These are phyloP conservation scores for Zopfochytrium polystomum DNA, from an alignment of 371 early-diverging fungal species.

Conservation along the genomic window DNA sequence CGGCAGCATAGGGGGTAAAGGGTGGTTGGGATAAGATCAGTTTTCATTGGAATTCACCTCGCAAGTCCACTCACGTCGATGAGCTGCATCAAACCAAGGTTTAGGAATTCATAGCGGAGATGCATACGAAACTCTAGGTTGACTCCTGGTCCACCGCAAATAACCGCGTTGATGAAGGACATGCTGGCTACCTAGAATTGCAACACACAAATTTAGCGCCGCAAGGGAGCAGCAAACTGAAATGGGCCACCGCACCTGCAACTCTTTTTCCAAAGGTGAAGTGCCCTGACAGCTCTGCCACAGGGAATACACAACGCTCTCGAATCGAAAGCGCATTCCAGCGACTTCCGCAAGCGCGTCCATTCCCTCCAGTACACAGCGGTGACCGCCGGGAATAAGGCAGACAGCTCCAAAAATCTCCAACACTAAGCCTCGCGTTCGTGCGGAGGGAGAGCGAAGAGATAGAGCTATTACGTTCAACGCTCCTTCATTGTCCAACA, in stretches of 20 bases:
- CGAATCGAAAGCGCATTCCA: conserved; percentile 43
- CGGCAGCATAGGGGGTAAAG: neutral
- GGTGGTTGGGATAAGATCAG: neutral
- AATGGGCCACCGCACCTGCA: conserved; percentile 29
- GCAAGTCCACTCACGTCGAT: conserved; percentile 37
- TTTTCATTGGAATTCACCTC: conserved; percentile 3
- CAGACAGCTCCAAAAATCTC: conserved; percentile 58
- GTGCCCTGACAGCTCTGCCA: conserved; percentile 44
- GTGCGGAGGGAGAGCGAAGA: conserved; percentile 42
- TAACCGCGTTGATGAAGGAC: conserved; percentile 53
- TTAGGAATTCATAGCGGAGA: conserved; percentile 48
- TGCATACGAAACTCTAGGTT: conserved; percentile 53
- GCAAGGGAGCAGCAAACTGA: neutral
- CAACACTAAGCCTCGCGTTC: conserved; percentile 44
- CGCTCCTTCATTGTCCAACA: conserved; percentile 43
- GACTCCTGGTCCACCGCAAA: conserved; percentile 49
- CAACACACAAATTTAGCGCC: neutral
- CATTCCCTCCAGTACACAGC: conserved; percentile 47
- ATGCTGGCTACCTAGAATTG: conserved; percentile 41
- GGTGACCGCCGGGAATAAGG: conserved; percentile 54
- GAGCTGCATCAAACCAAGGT: conserved; percentile 42
- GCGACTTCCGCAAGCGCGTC: conserved; percentile 34
- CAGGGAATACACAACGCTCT: conserved; percentile 41
- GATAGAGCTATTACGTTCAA: conserved; percentile 48
- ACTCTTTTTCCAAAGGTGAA: conserved; percentile 41